Evolutionary conservation across 2,329 filamentous ascomycete genomes (phyloP).

Genomic region (Talaromyces sp.): DNA sequence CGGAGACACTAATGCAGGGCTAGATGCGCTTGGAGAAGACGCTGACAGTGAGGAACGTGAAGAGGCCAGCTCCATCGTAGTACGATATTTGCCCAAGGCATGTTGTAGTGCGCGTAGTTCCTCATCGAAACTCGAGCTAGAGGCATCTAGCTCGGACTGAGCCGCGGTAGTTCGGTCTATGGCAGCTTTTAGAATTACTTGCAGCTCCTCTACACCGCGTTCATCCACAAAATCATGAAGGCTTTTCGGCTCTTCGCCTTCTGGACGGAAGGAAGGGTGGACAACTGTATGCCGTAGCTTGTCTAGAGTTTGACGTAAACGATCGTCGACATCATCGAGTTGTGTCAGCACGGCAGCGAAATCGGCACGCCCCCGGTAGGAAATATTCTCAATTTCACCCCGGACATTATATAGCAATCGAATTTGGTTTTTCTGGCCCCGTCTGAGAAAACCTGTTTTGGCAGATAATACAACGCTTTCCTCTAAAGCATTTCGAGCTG

Average conservation of each 20-base stretch:
- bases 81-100: slow-evolving; percentile 47
- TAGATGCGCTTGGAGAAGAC: slow-evolving; percentile 31
- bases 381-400: slow-evolving; percentile 43
- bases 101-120: slow-evolving; percentile 66
- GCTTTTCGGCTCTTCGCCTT: slow-evolving; percentile 49
- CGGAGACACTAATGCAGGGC: slow-evolving; percentile 33
- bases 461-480: slow-evolving; percentile 72
- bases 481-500: slow-evolving; percentile 71
- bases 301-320: slow-evolving; percentile 55
- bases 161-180: slow-evolving; percentile 61
- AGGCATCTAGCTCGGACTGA: slow-evolving; percentile 55
- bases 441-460: slow-evolving; percentile 64
- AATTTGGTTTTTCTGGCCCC: slow-evolving; percentile 55
- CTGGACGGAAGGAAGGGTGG: slow-evolving; percentile 54
- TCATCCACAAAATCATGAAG: slow-evolving; percentile 67
- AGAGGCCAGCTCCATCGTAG: slow-evolving; percentile 38
- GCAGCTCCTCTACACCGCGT: slow-evolving; percentile 56
- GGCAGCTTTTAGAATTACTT: slow-evolving; percentile 54
- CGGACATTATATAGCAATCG: slow-evolving; percentile 44
- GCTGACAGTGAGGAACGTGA: slow-evolving; percentile 36
- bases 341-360: slow-evolving; percentile 51
- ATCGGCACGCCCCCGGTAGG: slow-evolving; percentile 41
- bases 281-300: slow-evolving; percentile 57
- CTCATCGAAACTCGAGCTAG: slow-evolving; percentile 66
- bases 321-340: slow-evolving; percentile 58